Evolutionary conservation across 2,329 filamentous ascomycete species (phyloP), one percentile per base, ranked within the genome.

Genomic region (Calycina marina): DNA sequence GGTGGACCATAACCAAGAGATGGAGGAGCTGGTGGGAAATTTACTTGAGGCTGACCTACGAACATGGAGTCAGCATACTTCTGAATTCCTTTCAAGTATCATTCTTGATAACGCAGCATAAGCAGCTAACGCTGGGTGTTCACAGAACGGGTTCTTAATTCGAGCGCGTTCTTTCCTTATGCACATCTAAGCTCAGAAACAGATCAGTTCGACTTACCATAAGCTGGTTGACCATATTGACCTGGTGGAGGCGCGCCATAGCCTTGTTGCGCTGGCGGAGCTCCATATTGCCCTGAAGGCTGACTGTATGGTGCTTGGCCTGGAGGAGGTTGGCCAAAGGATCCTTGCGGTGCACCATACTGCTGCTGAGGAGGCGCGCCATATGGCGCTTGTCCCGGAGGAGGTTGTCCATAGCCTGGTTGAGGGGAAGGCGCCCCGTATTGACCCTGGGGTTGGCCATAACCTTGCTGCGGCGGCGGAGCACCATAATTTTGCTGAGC

Each of bases 1-100:
- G 72, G 70, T 0, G 77, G 67, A 3, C 73, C 72, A 48, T 93
- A 94, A 20, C 86, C 86, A 0, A 68, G 57, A 0, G 80, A 80
- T 1, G 82, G 71, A 8, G 69, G 67, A 1, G 76, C 72, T 8
- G 77, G 71, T 25, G 30, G 30, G 8, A 12, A 20, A 13, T 26
- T 26, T 13, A n/a, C n/a, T n/a, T n/a, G n/a, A n/a, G n/a, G n/a
- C n/a, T n/a, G n/a, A n/a, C n/a, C n/a, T n/a, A n/a, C n/a, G n/a
- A n/a, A n/a, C n/a, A n/a, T n/a, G n/a, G n/a, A n/a, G n/a, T n/a
- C n/a, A n/a, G n/a, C n/a, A n/a, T n/a, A n/a, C n/a, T n/a, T n/a
- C n/a, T n/a, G n/a, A n/a, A n/a, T n/a, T n/a, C n/a, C n/a, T n/a
- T n/a, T n/a, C n/a, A n/a, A n/a, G n/a, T n/a, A n/a, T n/a, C n/a